These are phyloP conservation scores for Acanthamoeba healyi DNA, from an alignment of 208 protist genomes.

Conservation along the genomic window DNA sequence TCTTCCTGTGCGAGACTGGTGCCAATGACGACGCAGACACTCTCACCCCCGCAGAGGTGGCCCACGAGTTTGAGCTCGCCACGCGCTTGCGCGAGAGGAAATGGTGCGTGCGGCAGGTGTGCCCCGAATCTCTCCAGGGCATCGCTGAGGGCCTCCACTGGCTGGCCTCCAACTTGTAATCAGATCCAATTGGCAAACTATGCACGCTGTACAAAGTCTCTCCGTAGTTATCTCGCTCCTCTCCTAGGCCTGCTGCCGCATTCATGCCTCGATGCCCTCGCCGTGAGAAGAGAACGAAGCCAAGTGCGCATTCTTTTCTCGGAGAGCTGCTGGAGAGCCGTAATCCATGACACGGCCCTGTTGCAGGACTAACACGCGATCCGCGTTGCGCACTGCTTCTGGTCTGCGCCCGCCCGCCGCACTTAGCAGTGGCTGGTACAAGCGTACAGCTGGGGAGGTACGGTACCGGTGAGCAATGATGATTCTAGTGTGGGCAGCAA, in stretches of 20 bases:
- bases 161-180: constrained; percentile 3
- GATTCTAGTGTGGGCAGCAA: not conserved
- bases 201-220: too few species aligned
- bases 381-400: not conserved
- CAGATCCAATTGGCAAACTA: too few species aligned
- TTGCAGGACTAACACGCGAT: not conserved
- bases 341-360: not conserved
- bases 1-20: not conserved
- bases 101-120: constrained; percentile 6
- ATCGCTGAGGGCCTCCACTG: constrained; percentile 18
- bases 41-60: not conserved
- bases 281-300: not conserved
- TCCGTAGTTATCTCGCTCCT: too few species aligned
- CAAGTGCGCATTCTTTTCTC: not conserved
- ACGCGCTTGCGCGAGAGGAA: not conserved
- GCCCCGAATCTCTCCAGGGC: not conserved
- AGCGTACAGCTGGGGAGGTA: not conserved
- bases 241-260: too few species aligned
- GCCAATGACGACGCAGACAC: not conserved
- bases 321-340: not conserved
- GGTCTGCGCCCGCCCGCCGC: not conserved
- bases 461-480: not conserved
- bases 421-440: not conserved
- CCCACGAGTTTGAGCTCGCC: not conserved
- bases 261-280: not conserved